Conservation (phyloP, 345 rosid species). For the Camelina sativa region DNA sequence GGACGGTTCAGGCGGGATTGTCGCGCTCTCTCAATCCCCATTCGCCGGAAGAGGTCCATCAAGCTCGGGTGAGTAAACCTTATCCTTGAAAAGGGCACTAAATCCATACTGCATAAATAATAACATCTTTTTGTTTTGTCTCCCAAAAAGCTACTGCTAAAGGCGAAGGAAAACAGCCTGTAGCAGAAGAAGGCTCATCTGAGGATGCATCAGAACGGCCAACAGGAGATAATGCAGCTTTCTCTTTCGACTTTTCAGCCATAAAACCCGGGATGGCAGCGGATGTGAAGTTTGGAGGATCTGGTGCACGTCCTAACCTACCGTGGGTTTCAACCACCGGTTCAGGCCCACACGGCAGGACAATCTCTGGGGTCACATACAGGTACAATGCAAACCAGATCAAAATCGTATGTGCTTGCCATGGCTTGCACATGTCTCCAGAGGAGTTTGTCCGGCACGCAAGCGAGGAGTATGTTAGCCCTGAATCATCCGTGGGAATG, state of each 20-base stretch:
- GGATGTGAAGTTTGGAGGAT: conserved; percentile 84
- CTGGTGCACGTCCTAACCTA: conserved; percentile 80
- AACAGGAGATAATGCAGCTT: conserved; percentile 48
- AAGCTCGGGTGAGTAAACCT: conserved; percentile 53
- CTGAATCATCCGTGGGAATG: conserved; percentile 57
- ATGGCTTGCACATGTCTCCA: conserved; percentile 86
- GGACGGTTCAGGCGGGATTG: conserved; percentile 73
- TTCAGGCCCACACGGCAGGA: conserved; percentile 81
- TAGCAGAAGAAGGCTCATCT: conserved; percentile 74
- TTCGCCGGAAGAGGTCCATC: conserved; percentile 57
- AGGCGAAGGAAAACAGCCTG: conserved; percentile 73
- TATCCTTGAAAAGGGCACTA: background rate
- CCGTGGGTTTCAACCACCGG: conserved; percentile 98
- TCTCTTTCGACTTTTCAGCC: conserved; percentile 66
- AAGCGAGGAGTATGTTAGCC: conserved; percentile 61
- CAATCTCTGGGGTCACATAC: conserved; percentile 93
- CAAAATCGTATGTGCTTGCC: conserved; percentile 94
- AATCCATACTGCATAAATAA: background rate
- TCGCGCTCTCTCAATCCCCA: conserved; percentile 63
- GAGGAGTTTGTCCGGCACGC: conserved; percentile 96
- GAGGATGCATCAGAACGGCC: conserved; percentile 59
- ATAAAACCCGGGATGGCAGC: conserved; percentile 92
- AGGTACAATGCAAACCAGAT: conserved; percentile 72
- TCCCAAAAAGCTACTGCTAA: conserved; percentile 47
- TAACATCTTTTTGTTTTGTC: background rate